Evolutionary conservation across 2,329 filamentous ascomycete genomes (phyloP).

Genomic region (Fusarium ambrosium): DNA sequence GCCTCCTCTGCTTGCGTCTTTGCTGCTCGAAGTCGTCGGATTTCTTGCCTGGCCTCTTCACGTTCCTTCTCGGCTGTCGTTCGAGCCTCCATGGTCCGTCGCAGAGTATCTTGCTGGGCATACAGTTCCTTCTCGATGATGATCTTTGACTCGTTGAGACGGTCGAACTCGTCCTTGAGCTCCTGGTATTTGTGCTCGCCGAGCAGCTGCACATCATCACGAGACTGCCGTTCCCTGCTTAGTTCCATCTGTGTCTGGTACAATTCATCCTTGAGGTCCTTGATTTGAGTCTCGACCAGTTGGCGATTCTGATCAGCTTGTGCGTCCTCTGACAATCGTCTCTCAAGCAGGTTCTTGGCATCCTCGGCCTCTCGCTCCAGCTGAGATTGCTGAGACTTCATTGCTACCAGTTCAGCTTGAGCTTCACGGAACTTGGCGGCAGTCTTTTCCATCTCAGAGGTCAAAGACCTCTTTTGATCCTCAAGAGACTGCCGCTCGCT

Average conservation of each 20-base stretch:
- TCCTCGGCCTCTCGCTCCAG: slow-evolving; percentile 91
- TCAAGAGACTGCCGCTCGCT: slow-evolving; percentile 84
- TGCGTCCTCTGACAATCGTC: slow-evolving; percentile 89
- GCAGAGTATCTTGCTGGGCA: slow-evolving; percentile 90
- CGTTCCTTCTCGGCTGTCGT: slow-evolving; percentile 86
- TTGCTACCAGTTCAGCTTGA: slow-evolving; percentile 88
- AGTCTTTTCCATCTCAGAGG: slow-evolving; percentile 83
- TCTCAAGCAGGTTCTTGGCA: slow-evolving; percentile 86
- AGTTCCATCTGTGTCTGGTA: slow-evolving; percentile 89
- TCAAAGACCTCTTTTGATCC: slow-evolving; percentile 79
- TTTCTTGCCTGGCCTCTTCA: slow-evolving; percentile 88
- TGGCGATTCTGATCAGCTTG: slow-evolving; percentile 86
- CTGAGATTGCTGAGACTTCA: slow-evolving; percentile 86
- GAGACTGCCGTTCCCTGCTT: slow-evolving; percentile 90
- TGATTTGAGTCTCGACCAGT: slow-evolving; percentile 87
- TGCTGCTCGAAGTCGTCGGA: slow-evolving; percentile 84
- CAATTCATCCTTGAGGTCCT: slow-evolving; percentile 87
- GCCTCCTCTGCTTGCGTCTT: slow-evolving; percentile 90
- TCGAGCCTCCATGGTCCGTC: slow-evolving; percentile 86
- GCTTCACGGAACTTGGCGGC: slow-evolving; percentile 83
- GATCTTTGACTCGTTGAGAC: slow-evolving; percentile 93
- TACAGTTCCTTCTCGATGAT: slow-evolving; percentile 99
- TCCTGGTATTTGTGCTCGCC: slow-evolving; percentile 88
- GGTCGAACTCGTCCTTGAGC: slow-evolving; percentile 86
- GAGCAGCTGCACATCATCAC: slow-evolving; percentile 92